Evolutionary conservation across 179 eudicot species (phyloP), one percentile per base, ranked within the genome.

Genomic region (Silene vulgaris): DNA sequence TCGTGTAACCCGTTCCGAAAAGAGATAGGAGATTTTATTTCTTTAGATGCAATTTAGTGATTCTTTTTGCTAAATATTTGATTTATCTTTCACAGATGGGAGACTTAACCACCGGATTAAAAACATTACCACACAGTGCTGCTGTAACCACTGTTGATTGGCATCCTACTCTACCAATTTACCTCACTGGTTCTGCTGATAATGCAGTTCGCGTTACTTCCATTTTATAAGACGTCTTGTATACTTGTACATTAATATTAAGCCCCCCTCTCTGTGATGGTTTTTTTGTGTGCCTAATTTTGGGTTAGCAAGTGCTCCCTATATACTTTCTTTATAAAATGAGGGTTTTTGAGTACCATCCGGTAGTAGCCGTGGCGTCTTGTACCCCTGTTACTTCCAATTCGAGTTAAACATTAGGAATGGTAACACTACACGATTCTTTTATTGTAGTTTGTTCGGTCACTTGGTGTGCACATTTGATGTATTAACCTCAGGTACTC

Each of bases 101-200:
- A 75, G 87, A 83, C 57, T 57, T 73, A 30, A 80, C 79, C 67
- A 84, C 77, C 74, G 96, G 97, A 67, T 78, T 86, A 85, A 89
- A 88, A 84, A 92, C 91, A 48, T 90, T 93, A 71, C 89, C 96
- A 43, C 99, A 95, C 68, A 86, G 84, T 70, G 93, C 87, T 35
- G 82, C 90, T 17, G 77, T 95, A 81, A 90, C 97, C 8, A 95
- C 99, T 35, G 97, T 95, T 16, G 99, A 95, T 86, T 90, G 99
- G 97, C 99, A 95, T 79, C 97, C 97, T 21, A 93, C 91, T 16
- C 81, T 86, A 74, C 97, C 99, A 73, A 77, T 93, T 37, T 92
- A 87, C 82, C 87, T 95, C 68, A 95, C 97, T 62, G 97, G 99
- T 12, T 95, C 99, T 50, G 89, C 88, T 67, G 99, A 95, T 87